Evolutionary conservation across 192 early-diverging fungal genomes (phyloP), one percentile per base, ranked within the genome.

Genomic region (Borealophlyctis nickersoniae): DNA sequence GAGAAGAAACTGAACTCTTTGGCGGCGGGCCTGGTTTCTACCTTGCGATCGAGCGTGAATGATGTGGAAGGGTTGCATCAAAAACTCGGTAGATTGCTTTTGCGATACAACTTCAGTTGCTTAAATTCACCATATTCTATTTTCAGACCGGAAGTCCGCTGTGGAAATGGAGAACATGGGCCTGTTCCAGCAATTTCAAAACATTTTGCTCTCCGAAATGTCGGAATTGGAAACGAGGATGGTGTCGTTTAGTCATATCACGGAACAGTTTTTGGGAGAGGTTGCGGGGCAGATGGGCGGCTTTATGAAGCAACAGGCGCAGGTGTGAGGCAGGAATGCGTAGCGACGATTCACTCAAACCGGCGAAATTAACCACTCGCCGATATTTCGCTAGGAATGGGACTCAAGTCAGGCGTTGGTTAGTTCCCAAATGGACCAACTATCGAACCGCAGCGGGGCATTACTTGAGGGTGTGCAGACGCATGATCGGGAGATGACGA

Each of bases 1-100:
- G 79, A 81, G 55, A 56, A 59, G 28, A 53, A 61, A 4, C 45
- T 81, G 14, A 60, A 81, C 58, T 34, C 49, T 2, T 54, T 81
- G 11, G 76, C 76, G 4, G 53, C 60, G 24, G 74, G 73, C 1
- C 59, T 81, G 22, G 69, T 73, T 3, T 22, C 30, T 0, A 76
- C 76, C n/a, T 35, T 77, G 34, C 54, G 75, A 34, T 66, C 64
- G 4, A 75, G 72, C 31, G 59, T 78, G 13, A 60, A 36, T 7
- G 76, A 81, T 51, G 69, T 78, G 31, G 65, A 71, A 23, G 71
- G 76, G n/a, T 60, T 81, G 29, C 76, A 78, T 56, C 33, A 69
- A 22, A 81, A 81, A 62, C 22, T 81, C 31, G 79, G 71, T 77
- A 27, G 7, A 16, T 27, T 16, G 29, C 3, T 29, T n/a, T 51